Percentiles rank a stretch among this genome's conserved stretches.
Conservation (phyloP, 371 early-diverging fungal genomes). For the Mortierella sp. region DNA sequence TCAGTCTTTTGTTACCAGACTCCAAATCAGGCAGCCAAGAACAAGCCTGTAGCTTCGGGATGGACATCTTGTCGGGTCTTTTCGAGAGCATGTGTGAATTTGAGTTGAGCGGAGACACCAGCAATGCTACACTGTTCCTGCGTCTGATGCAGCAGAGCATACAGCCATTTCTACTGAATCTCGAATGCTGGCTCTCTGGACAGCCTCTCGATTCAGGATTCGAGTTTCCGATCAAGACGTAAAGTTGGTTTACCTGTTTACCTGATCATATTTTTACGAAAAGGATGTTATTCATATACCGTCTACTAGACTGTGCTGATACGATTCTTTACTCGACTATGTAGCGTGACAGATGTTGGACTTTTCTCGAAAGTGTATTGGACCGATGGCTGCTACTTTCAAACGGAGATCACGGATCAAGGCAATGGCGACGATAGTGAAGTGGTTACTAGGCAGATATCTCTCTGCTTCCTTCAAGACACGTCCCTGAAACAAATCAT, state of each 20-base stretch:
- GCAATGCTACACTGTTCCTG: constrained; percentile 10
- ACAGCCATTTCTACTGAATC: constrained; percentile 26
- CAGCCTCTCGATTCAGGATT: constrained; percentile 18
- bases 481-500: constrained; percentile 17
- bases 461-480: constrained; percentile 25
- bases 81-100: constrained; percentile 14
- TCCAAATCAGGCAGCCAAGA: neutral
- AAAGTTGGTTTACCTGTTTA: neutral
- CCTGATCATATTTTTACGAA: neutral
- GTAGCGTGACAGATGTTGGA: constrained; percentile 20
- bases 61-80: constrained; percentile 21
- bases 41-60: constrained; percentile 18
- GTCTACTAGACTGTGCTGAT: neutral
- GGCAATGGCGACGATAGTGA: neutral
- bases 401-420: constrained; percentile 15
- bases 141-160: constrained; percentile 35
- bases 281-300: neutral
- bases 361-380: constrained; percentile 31
- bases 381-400: constrained; percentile 23
- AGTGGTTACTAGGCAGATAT: constrained; percentile 1
- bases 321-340: neutral
- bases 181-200: constrained; percentile 43
- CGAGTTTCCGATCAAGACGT: constrained; percentile 38
- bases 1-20: neutral
- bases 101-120: constrained; percentile 20